Percentiles rank a stretch among this genome's conserved stretches.
These are phyloP conservation scores for Tuber umbilicatum DNA, from an alignment of 495 filamentous ascomycete species.

Conservation along the genomic window DNA sequence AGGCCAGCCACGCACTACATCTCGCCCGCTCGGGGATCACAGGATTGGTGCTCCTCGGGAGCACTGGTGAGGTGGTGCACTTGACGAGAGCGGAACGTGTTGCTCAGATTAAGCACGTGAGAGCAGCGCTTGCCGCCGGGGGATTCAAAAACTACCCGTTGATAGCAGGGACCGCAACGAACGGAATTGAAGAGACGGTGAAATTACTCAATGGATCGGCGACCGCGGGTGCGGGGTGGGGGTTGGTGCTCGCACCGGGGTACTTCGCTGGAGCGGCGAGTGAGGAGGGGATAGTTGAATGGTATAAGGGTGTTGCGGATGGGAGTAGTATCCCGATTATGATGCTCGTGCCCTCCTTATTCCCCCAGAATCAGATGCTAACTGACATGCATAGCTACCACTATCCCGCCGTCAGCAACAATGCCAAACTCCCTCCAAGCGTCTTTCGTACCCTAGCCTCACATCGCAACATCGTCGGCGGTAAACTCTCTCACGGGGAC, in stretches of 20 bases:
- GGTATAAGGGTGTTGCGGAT: conserved; percentile 53
- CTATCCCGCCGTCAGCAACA: conserved; percentile 61
- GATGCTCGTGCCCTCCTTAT: conserved; percentile 43
- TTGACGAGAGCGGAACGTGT: conserved; percentile 55
- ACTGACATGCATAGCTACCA: conserved; percentile 50
- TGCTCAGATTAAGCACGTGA: conserved; percentile 51
- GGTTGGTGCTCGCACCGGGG: conserved; percentile 53
- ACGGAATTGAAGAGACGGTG: conserved; percentile 58
- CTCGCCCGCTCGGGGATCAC: conserved; percentile 57
- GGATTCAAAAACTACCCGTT: conserved; percentile 59
- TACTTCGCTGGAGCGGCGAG: conserved; percentile 51
- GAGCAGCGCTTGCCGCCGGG: conserved; percentile 50
- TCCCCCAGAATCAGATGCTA: background rate
- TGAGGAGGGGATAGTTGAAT: conserved; percentile 50
- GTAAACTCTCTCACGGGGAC: conserved; percentile 63
- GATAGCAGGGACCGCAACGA: conserved; percentile 60
- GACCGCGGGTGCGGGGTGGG: conserved; percentile 59
- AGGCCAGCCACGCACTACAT: conserved; percentile 55
- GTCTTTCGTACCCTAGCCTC: conserved; percentile 52
- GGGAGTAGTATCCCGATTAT: conserved; percentile 52
- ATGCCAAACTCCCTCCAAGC: conserved; percentile 51
- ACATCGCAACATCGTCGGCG: conserved; percentile 58
- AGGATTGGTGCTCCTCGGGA: conserved; percentile 61
- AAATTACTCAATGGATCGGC: conserved; percentile 53
- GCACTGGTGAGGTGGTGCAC: conserved; percentile 64